A percentile compares a stretch with the other conserved stretches of the same genome.
Conservation (phyloP, 352 stramenopile genomes). For the Hyaloperonospora brassicae region DNA sequence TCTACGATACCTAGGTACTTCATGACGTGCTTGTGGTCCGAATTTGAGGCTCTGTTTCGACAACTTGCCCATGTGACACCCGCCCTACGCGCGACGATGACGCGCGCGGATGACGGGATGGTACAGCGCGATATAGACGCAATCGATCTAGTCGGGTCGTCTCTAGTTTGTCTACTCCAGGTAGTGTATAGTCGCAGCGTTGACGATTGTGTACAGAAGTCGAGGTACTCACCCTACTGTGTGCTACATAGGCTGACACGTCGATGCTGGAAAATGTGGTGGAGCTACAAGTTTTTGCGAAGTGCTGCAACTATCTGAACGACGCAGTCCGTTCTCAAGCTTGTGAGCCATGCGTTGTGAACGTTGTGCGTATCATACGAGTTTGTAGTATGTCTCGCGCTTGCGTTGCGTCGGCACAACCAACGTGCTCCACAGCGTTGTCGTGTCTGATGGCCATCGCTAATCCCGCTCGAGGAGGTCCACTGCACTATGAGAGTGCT, state of each 20-base stretch:
- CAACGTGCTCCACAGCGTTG: slow-evolving; percentile 44
- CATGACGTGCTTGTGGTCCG: slow-evolving; percentile 64
- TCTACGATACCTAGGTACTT: slow-evolving; percentile 43
- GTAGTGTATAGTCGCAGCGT: slow-evolving; percentile 24
- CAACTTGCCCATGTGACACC: slow-evolving; percentile 64
- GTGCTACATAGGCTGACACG: slow-evolving; percentile 42
- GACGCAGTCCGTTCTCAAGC: slow-evolving; percentile 54
- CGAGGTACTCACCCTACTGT: background rate
- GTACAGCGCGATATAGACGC: slow-evolving; percentile 59
- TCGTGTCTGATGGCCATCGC: slow-evolving; percentile 46
- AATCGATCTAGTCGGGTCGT: slow-evolving; percentile 67
- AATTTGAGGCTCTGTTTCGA: slow-evolving; percentile 67
- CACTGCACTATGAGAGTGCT: slow-evolving; percentile 55
- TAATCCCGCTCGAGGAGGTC: slow-evolving; percentile 39
- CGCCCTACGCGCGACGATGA: slow-evolving; percentile 50
- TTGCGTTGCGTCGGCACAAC: slow-evolving; percentile 52
- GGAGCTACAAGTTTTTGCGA: slow-evolving; percentile 50
- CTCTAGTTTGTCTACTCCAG: slow-evolving; percentile 64
- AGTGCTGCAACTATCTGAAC: slow-evolving; percentile 59
- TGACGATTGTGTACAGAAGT: background rate
- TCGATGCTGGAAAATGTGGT: slow-evolving; percentile 48
- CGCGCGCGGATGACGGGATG: slow-evolving; percentile 54
- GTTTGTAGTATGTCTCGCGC: slow-evolving; percentile 49
- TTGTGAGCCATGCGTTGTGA: slow-evolving; percentile 54
- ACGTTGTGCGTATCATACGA: slow-evolving; percentile 58